These are phyloP conservation scores for Curvularia sp. DNA, from an alignment of 2,329 filamentous ascomycete genomes.

Conservation along the genomic window DNA sequence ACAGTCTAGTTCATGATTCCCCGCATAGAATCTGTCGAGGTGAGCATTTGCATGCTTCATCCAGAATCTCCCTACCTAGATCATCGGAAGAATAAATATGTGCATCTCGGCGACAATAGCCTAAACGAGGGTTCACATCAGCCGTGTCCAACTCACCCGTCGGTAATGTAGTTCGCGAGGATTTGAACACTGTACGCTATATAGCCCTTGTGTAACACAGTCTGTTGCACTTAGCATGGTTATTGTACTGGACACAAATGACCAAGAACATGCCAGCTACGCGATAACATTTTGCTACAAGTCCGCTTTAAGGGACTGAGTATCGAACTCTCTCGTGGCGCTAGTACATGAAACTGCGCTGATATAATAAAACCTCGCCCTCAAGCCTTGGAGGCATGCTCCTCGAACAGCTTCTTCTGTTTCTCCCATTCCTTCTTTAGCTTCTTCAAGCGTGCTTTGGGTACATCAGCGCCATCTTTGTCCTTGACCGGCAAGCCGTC, in stretches of 20 bases:
- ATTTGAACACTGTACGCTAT: too few relatives aligned
- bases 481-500: constrained; percentile 82
- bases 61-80: background rate
- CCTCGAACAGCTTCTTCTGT: constrained; percentile 83
- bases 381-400: constrained; percentile 24
- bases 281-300: background rate
- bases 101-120: background rate
- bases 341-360: background rate
- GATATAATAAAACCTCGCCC: background rate
- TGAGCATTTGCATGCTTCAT: background rate
- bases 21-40: background rate
- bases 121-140: background rate
- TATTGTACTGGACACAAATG: background rate
- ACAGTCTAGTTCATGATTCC: background rate
- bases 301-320: background rate
- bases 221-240: too few relatives aligned
- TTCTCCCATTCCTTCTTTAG: constrained; percentile 87
- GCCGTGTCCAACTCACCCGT: background rate
- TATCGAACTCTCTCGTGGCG: background rate
- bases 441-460: constrained; percentile 82
- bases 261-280: background rate
- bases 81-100: background rate
- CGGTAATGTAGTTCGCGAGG: too few relatives aligned
- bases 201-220: too few relatives aligned
- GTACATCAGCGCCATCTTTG: constrained; percentile 77